These are phyloP conservation scores for Trichoderma sp. DNA, from an alignment of 2,329 filamentous ascomycete genomes.

Conservation along the genomic window DNA sequence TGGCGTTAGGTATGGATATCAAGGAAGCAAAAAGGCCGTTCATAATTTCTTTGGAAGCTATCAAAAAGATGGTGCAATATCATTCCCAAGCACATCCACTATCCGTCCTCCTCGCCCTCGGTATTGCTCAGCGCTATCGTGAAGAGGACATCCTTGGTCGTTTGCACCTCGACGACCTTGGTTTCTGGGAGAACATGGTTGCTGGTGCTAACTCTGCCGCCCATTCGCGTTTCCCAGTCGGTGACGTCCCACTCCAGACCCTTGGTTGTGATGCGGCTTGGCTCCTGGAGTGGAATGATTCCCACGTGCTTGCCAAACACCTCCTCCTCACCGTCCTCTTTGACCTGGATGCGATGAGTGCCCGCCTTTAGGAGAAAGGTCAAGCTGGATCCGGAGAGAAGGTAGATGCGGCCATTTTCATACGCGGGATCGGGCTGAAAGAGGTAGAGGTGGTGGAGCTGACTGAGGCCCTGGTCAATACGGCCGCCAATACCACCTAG, in stretches of 20 bases:
- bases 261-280: conserved; percentile 71
- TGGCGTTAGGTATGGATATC: conserved; percentile 15
- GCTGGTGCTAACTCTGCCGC: conserved; percentile 73
- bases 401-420: conserved; percentile 61
- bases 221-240: conserved; percentile 76
- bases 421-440: conserved; percentile 54
- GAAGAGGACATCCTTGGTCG: conserved; percentile 66
- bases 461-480: conserved; percentile 87
- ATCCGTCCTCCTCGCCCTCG: conserved; percentile 37
- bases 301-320: conserved; percentile 78
- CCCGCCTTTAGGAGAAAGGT: conserved; percentile 76
- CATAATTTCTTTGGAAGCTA: conserved; percentile 5
- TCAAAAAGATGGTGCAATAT: conserved; percentile 1
- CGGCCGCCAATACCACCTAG: conserved; percentile 84
- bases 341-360: conserved; percentile 65
- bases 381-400: conserved; percentile 77
- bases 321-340: conserved; percentile 45
- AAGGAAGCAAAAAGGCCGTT: conserved; percentile 13
- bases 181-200: conserved; percentile 66
- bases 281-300: conserved; percentile 79
- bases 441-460: conserved; percentile 79
- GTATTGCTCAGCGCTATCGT: conserved; percentile 61
- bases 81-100: conserved; percentile 7
- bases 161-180: conserved; percentile 60
- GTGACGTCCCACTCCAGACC: conserved; percentile 90